Base-by-base conservation (phyloP, 2,329 filamentous ascomycete genomes). In the Penicillium psychrosexuale region DNA sequence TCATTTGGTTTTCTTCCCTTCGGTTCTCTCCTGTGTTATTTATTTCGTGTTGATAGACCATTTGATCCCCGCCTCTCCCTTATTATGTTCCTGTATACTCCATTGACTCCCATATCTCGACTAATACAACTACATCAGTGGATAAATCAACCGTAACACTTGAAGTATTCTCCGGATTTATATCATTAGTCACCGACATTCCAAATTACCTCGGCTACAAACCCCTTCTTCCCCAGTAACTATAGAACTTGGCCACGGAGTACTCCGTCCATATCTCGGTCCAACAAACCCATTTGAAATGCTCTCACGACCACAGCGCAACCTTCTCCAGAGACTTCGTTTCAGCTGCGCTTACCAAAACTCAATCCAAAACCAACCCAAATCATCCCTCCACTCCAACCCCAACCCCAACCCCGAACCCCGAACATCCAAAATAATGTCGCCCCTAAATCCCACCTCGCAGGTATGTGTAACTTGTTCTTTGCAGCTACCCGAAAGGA, bases 381-480 rank as follows among this genome's bases (percentile, higher is more conserved):
- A 38, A n/a, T 11, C 22, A 11, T 44, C 37, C 47, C 37, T 55
- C 36, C 55, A 31, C 36, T 31, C 15, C 40, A 57, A 48, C 39
- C 34, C 33, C 22, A 24, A 8, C 40, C 8, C 17, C 19, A 27
- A 39, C 17, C 24, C 38, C n/a, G 3, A 19, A 37, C 31, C 40
- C 33, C 27, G 13, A 53, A 33, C 19, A 36, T 31, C n/a, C 30
- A 47, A 37, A 24, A 47, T 44, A 31, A 68, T 69, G 67, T 55
- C 67, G 12, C 66, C 58, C 33, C 53, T 68, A 17, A 69, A 68
- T 51, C 55, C 55, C 30, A 46, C 51, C 19, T 66, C 66, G 22
- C 56, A 63, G 61, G 66, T 67, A 64, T 30, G 64, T 61, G 39
- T 33, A 47, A 51, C 40, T 34, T n/a, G 33, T 57, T 24, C 44